A percentile compares a stretch with the other conserved stretches of the same genome.
Conservation (phyloP, 2,329 filamentous ascomycete genomes). For the Coniochaeta sp. region DNA sequence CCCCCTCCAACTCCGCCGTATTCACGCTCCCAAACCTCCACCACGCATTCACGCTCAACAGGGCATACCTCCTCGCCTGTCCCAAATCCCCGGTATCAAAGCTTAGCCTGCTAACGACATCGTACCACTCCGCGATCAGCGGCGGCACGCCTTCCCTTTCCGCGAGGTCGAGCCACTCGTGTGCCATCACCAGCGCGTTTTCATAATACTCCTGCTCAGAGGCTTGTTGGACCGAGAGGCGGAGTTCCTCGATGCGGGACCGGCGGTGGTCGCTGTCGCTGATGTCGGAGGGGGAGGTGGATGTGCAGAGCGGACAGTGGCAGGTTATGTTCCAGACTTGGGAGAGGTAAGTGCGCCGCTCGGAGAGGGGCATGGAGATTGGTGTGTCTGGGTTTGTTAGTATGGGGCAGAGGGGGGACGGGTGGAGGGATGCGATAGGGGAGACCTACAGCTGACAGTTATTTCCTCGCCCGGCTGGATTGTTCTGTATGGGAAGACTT, state of each 20-base stretch:
- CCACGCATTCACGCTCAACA: slow-evolving; percentile 17
- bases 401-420: too few relatives aligned
- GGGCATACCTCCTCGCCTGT: slow-evolving; percentile 15
- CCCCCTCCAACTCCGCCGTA: slow-evolving; percentile 11
- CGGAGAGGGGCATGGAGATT: slow-evolving; percentile 7
- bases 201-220: slow-evolving; percentile 12
- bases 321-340: slow-evolving; percentile 17
- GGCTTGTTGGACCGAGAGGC: slow-evolving; percentile 11
- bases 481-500: slow-evolving; percentile 17
- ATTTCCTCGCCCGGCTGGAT: slow-evolving; percentile 22
- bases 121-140: slow-evolving; percentile 13
- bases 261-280: slow-evolving; percentile 11
- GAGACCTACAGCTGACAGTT: slow-evolving; percentile 20
- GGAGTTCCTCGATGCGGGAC: slow-evolving; percentile 12
- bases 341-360: slow-evolving; percentile 12
- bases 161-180: slow-evolving; percentile 13
- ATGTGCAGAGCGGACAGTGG: slow-evolving; percentile 15
- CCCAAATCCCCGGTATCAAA: slow-evolving; percentile 11
- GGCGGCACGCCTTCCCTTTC: slow-evolving; percentile 13
- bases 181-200: slow-evolving; percentile 15
- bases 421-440: too few relatives aligned
- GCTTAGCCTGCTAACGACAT: slow-evolving; percentile 13
- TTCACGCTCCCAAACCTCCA: slow-evolving; percentile 15
- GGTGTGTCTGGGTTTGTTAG: slow-evolving; percentile 14
- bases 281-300: too few relatives aligned